Evolutionary conservation across 108 stramenopile species (phyloP), one percentile per base, ranked within the genome.

Genomic region (Nannochloropsis oceanica): DNA sequence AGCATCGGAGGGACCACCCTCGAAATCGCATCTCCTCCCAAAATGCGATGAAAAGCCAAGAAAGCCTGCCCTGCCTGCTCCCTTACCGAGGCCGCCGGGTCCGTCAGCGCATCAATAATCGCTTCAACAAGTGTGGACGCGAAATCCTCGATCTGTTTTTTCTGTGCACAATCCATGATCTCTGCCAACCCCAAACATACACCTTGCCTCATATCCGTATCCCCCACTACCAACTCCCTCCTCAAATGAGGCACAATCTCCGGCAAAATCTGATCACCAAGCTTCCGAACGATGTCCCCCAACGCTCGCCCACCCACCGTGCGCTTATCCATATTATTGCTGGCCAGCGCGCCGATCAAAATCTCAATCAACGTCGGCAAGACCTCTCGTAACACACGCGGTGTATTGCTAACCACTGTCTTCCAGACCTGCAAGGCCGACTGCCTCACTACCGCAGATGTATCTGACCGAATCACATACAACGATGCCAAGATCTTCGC

Each of bases 371-470:
- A 89, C 27, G 92, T 89, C 11, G 93, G 95, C 42, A 99, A 93
- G 84, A 99, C 96, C 86, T 99, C 97, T 50, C 94, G 91, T 79
- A 99, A 88, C 3, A 94, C 94, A 59, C 97, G 90, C 8, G 95
- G 95, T 13, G 97, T 98, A 83, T 98, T 96, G 81, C 93, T 93
- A 11, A 99, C 97, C 26, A 98, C 94, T 34, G 95, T 95, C 93
- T 99, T 99, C 98, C 98, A 99, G 27, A 97, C 97, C 89, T 96
- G 94, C 27, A 98, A 88, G 42, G 99, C 97, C 34, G 88, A 89
- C 85, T 97, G 96, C 11, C 99, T 94, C 79, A 98, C 99, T 43
- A 95, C 92, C 10, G 93, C 87, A 44, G 93, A 90, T 25, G 92
- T 93, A 86, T 99, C 99, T 83, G 93, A 95, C 84, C 98, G 88